A percentile compares a stretch with the other conserved stretches of the same genome.
These are phyloP conservation scores for Pseudocercospora crystallina DNA, from an alignment of 2,329 filamentous ascomycete genomes.

Conservation along the genomic window DNA sequence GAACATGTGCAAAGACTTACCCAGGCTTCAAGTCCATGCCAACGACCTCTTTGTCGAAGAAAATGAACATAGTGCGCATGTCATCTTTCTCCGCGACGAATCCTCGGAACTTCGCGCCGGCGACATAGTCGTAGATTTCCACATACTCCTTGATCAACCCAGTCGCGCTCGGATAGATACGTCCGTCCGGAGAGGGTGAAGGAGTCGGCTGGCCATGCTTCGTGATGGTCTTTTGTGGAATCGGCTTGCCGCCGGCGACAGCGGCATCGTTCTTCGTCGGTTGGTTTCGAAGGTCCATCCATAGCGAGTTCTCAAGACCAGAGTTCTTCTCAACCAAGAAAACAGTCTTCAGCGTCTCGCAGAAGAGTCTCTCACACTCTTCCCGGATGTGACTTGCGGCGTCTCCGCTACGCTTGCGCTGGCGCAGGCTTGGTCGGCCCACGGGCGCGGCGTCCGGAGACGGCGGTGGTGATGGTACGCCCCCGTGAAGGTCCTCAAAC, in stretches of 20 bases:
- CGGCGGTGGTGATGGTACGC: conserved; percentile 79
- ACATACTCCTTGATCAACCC: conserved; percentile 61
- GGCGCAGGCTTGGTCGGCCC: conserved; percentile 28
- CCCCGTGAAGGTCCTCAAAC: conserved; percentile 83
- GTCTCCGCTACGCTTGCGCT: conserved; percentile 65
- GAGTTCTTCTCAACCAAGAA: conserved; percentile 93
- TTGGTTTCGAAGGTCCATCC: conserved; percentile 67
- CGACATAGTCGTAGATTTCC: conserved; percentile 85
- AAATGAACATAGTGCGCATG: conserved; percentile 78
- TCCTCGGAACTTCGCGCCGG: conserved; percentile 80
- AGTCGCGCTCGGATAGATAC: conserved; percentile 21
- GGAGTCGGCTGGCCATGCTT: conserved; percentile 37
- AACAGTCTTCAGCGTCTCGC: conserved; percentile 87
- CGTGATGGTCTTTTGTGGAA: conserved; percentile 23
- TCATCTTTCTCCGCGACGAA: conserved; percentile 72
- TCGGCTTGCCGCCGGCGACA: conserved; percentile 15
- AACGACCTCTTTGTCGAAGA: conserved; percentile 75
- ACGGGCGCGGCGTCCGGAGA: conserved; percentile 59
- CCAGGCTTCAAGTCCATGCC: conserved; percentile 81
- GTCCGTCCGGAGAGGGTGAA: conserved; percentile 37
- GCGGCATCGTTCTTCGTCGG: conserved; percentile 25
- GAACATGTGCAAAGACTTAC: conserved; percentile 53
- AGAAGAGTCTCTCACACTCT: conserved; percentile 99
- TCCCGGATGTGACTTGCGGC: conserved; percentile 94
- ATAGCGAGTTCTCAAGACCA: conserved; percentile 76